These are phyloP conservation scores for Saposhnikovia divaricata DNA, from an alignment of 129 eudicot genomes.

Conservation along the genomic window DNA sequence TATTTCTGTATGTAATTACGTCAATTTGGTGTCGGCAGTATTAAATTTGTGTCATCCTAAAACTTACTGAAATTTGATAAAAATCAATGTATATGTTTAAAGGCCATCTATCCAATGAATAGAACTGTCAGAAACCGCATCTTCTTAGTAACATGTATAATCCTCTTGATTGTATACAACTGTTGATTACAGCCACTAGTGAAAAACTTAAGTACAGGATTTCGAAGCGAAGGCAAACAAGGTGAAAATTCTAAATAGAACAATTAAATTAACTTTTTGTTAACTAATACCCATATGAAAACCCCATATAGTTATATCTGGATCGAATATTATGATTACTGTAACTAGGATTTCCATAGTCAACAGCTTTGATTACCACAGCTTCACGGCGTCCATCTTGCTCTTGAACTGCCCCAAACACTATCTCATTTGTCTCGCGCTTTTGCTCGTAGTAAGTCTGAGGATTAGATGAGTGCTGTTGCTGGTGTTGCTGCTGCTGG, in stretches of 20 bases:
- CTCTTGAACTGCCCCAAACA: constrained; percentile 95
- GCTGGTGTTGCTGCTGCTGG: constrained; percentile 52
- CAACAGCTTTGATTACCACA: constrained; percentile 83
- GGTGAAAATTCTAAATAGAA: neutral
- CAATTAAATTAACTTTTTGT: neutral
- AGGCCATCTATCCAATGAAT: neutral
- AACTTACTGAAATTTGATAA: neutral
- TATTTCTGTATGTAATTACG: neutral
- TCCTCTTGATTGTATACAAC: neutral
- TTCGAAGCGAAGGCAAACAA: neutral
- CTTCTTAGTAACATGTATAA: neutral
- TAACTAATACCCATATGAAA: constrained; percentile 46
- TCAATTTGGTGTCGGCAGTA: neutral
- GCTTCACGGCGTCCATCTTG: constrained; percentile 71
- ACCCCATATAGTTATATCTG: constrained; percentile 68
- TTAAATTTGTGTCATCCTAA: neutral
- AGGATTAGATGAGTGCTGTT: constrained; percentile 45
- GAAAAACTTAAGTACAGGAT: neutral
- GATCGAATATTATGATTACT: constrained; percentile 48
- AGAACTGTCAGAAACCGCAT: neutral
- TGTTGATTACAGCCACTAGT: neutral
- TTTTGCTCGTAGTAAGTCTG: constrained; percentile 54
- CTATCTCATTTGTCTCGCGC: constrained; percentile 70
- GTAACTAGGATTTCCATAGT: constrained; percentile 49
- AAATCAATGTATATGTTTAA: neutral